phyloP scores from a whole-genome alignment of 345 rosid genomes.

The Salix caprea region DNA sequence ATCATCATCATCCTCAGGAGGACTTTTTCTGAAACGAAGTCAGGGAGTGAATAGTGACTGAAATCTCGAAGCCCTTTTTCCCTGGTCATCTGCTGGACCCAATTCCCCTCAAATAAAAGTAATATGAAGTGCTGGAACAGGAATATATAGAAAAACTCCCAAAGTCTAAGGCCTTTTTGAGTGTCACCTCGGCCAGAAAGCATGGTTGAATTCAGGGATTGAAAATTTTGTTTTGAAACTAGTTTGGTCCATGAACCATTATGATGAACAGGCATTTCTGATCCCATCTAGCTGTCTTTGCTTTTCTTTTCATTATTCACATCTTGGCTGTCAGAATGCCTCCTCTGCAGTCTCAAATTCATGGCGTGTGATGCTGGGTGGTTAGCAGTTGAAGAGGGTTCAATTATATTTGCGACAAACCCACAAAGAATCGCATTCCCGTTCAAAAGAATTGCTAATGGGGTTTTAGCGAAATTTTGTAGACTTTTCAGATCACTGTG shows the following conservation, averaged over 20 bases:
- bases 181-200: constrained; percentile 1
- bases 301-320: background rate
- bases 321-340: constrained; percentile 11
- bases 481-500: background rate
- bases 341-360: background rate
- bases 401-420: background rate
- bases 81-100: background rate
- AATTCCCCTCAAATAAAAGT: background rate
- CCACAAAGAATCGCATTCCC: background rate
- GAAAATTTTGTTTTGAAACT: background rate
- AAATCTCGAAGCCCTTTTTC: background rate
- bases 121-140: background rate
- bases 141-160: background rate
- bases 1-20: background rate
- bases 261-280: background rate
- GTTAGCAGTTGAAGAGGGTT: background rate
- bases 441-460: background rate
- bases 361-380: constrained; percentile 3
- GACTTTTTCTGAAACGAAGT: background rate
- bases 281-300: constrained; percentile 5
- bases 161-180: background rate
- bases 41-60: background rate
- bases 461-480: background rate
- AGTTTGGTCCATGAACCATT: background rate
- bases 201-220: background rate